These are phyloP conservation scores for Stylonectria norvegica DNA, from an alignment of 2,329 filamentous ascomycete genomes.

Conservation along the genomic window DNA sequence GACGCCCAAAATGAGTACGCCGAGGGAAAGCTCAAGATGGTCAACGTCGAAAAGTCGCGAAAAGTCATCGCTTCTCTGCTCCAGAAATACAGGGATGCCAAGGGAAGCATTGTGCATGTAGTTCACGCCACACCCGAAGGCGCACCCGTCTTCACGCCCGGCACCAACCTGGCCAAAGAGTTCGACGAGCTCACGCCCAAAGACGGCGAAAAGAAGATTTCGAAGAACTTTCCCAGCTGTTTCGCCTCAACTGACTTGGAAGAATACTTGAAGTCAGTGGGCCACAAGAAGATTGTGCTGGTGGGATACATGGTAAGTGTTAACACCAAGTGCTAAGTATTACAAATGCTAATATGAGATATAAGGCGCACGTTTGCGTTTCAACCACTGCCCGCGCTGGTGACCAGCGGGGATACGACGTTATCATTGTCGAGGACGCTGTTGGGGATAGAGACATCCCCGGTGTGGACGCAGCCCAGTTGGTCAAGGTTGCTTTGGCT, in stretches of 20 bases:
- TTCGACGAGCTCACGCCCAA: constrained; percentile 57
- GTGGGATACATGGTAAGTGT: constrained; percentile 53
- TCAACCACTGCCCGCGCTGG: constrained; percentile 62
- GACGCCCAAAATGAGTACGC: constrained; percentile 70
- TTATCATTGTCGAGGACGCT: constrained; percentile 58
- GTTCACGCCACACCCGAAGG: constrained; percentile 57
- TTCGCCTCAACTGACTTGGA: constrained; percentile 61
- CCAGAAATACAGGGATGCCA: constrained; percentile 54
- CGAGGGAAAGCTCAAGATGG: constrained; percentile 53
- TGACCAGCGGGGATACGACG: constrained; percentile 59
- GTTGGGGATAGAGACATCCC: constrained; percentile 67
- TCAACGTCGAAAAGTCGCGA: constrained; percentile 51
- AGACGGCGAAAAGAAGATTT: constrained; percentile 53
- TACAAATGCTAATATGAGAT: not conserved
- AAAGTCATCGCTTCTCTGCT: constrained; percentile 56
- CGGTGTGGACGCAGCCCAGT: constrained; percentile 52
- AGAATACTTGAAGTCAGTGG: constrained; percentile 44
- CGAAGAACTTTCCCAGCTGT: constrained; percentile 55
- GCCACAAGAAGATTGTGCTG: constrained; percentile 58
- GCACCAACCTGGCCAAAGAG: constrained; percentile 56
- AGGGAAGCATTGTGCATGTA: constrained; percentile 55
- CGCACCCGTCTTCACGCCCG: constrained; percentile 63
- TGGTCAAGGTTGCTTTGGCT: constrained; percentile 48
- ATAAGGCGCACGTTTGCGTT: constrained; percentile 63
- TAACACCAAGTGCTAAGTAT: too few relatives aligned